Evolutionary conservation across 768 basidiomycete species (phyloP).

Genomic region (Tricholoma terreum): DNA sequence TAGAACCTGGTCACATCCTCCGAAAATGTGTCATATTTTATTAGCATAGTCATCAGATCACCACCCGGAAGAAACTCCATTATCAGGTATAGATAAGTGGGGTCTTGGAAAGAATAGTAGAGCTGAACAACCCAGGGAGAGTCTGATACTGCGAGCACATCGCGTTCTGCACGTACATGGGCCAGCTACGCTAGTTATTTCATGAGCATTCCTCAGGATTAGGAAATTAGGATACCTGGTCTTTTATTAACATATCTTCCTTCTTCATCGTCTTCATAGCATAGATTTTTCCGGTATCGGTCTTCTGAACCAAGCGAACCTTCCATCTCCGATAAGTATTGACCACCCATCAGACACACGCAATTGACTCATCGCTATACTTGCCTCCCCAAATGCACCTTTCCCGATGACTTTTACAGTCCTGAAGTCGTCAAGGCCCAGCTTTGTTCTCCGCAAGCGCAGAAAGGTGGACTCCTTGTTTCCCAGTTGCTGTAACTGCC

Average conservation of each 20-base stretch:
- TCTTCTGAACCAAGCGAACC: slow-evolving; percentile 95
- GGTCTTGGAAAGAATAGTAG: slow-evolving; percentile 98
- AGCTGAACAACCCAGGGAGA: slow-evolving; percentile 96
- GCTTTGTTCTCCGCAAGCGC: slow-evolving; percentile 81
- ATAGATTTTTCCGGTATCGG: slow-evolving; percentile 96
- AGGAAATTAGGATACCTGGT: slow-evolving; percentile 59
- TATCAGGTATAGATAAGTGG: slow-evolving; percentile 88
- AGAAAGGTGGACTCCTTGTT: slow-evolving; percentile 89
- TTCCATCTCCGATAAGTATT: slow-evolving; percentile 19
- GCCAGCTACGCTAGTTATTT: slow-evolving; percentile 64
- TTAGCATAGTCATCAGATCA: slow-evolving; percentile 99
- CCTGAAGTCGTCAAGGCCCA: slow-evolving; percentile 89
- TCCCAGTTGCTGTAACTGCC: slow-evolving; percentile 79
- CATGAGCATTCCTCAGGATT: not conserved
- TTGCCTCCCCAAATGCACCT: slow-evolving; percentile 96
- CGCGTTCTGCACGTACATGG: slow-evolving; percentile 96
- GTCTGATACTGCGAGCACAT: slow-evolving; percentile 93
- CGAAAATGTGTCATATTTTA: slow-evolving; percentile 98
- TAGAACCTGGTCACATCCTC: slow-evolving; percentile 98
- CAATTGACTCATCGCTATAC: slow-evolving; percentile 15
- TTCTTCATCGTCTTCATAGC: slow-evolving; percentile 98
- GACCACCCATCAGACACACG: not conserved
- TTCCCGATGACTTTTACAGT: slow-evolving; percentile 99
- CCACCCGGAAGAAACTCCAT: slow-evolving; percentile 99
- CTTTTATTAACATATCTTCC: slow-evolving; percentile 98